Conservation (phyloP, 495 filamentous ascomycete species). For the Podospora appendiculata region DNA sequence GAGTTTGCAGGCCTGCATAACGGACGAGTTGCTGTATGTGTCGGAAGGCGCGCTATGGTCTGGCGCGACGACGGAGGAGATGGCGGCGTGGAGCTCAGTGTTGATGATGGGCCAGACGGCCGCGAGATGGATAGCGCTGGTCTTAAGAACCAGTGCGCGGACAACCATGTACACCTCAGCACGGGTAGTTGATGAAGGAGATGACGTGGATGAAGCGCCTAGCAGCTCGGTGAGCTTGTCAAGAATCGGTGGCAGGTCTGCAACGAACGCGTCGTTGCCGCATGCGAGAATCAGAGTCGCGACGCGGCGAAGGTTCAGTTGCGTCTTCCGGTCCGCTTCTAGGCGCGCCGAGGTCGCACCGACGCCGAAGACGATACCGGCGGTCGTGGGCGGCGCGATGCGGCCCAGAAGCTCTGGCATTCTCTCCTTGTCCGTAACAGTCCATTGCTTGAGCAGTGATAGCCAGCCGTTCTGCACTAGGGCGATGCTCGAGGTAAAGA, state of each 20-base stretch:
- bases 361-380: constrained; percentile 95
- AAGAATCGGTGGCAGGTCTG: constrained; percentile 61
- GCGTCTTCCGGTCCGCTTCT: constrained; percentile 89
- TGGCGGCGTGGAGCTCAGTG: constrained; percentile 71
- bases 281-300: constrained; percentile 69
- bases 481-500: constrained; percentile 61
- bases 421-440: constrained; percentile 77
- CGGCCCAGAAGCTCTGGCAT: constrained; percentile 73
- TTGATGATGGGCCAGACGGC: constrained; percentile 87
- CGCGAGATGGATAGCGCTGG: constrained; percentile 66
- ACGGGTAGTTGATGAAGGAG: constrained; percentile 81
- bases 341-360: constrained; percentile 88
- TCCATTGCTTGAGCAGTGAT: constrained; percentile 73
- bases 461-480: constrained; percentile 73
- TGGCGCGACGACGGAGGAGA: constrained; percentile 66
- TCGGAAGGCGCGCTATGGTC: constrained; percentile 55
- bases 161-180: constrained; percentile 87
- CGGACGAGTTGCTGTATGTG: constrained; percentile 61
- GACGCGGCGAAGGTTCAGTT: constrained; percentile 81
- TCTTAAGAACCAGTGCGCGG: constrained; percentile 70
- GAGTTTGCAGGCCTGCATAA: constrained; percentile 88
- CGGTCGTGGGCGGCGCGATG: constrained; percentile 80
- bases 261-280: constrained; percentile 67
- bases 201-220: constrained; percentile 77
- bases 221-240: constrained; percentile 86